phyloP scores from a whole-genome alignment of 2,329 filamentous ascomycete genomes.

The Fusarium setosum region DNA sequence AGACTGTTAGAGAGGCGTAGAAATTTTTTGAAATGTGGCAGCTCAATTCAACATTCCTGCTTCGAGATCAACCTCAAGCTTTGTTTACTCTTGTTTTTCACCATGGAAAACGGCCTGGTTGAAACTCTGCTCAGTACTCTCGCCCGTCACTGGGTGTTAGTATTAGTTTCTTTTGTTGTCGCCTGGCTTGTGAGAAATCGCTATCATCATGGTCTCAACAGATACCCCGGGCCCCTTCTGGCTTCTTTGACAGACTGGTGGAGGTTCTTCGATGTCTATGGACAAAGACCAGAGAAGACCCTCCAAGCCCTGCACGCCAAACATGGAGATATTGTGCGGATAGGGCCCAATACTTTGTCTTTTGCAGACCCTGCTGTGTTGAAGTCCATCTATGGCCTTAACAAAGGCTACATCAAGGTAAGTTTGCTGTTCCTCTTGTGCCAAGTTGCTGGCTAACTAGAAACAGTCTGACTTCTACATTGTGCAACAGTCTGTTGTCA shows the following conservation, averaged over 20 bases:
- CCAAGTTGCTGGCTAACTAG: constrained; percentile 57
- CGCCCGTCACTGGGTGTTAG: constrained; percentile 35
- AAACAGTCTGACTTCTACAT: constrained; percentile 81
- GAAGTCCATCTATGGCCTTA: constrained; percentile 82
- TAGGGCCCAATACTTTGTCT: constrained; percentile 79
- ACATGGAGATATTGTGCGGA: constrained; percentile 78
- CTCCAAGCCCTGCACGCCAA: constrained; percentile 76
- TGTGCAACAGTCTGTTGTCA: constrained; percentile 78
- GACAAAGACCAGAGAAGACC: constrained; percentile 72
- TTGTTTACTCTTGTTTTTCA: constrained; percentile 17
- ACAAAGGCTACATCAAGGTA: constrained; percentile 85
- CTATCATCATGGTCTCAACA: constrained; percentile 69
- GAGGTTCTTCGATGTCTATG: constrained; percentile 77
- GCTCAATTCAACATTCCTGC: constrained; percentile 7
- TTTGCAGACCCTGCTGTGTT: constrained; percentile 80
- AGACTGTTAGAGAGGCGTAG: not conserved
- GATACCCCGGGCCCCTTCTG: constrained; percentile 77
- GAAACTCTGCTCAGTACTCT: constrained; percentile 29
- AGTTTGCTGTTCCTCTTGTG: constrained; percentile 48
- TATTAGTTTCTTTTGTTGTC: constrained; percentile 6
- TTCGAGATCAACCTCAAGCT: not conserved
- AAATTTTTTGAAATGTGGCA: not conserved
- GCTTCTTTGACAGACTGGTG: constrained; percentile 76
- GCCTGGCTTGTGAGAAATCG: constrained; percentile 37
- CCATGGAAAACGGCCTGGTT: constrained; percentile 38